These are phyloP conservation scores for Psilocybe cubensis DNA, from an alignment of 768 basidiomycete genomes.

Conservation along the genomic window DNA sequence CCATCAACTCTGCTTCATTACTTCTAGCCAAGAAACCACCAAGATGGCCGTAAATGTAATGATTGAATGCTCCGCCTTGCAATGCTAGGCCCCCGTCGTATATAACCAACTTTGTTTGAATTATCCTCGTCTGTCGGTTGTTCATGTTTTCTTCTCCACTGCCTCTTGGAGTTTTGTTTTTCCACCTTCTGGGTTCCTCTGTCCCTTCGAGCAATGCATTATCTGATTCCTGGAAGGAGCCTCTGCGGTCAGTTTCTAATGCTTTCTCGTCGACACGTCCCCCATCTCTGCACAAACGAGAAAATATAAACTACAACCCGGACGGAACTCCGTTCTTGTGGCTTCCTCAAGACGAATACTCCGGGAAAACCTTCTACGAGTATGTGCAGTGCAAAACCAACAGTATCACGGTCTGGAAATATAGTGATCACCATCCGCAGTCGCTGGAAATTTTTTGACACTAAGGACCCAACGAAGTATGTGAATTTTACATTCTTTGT, in stretches of 20 bases:
- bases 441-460: conserved; percentile 62
- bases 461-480: conserved; percentile 70
- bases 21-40: not conserved
- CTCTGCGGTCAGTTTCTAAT: not conserved
- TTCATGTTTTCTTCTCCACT: not conserved
- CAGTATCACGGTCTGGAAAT: not conserved
- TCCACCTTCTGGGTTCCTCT: not conserved
- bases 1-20: not conserved
- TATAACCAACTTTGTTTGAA: no score
- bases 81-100: no score
- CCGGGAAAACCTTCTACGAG: conserved; percentile 73
- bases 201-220: not conserved
- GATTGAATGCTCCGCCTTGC: not conserved
- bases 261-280: not conserved
- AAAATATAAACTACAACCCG: conserved; percentile 38
- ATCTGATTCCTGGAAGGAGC: not conserved
- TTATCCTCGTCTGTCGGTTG: not conserved
- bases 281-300: not conserved
- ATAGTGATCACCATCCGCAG: conserved; percentile 31
- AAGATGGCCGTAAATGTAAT: not conserved
- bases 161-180: no score
- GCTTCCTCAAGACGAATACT: conserved; percentile 67
- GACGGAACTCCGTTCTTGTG: conserved; percentile 63
- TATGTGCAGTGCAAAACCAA: conserved; percentile 33
- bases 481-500: conserved; percentile 20